A percentile compares a stretch with the other conserved stretches of the same genome.
phyloP scores from a whole-genome alignment of 441 rosid species.

The Populus tomentosa region DNA sequence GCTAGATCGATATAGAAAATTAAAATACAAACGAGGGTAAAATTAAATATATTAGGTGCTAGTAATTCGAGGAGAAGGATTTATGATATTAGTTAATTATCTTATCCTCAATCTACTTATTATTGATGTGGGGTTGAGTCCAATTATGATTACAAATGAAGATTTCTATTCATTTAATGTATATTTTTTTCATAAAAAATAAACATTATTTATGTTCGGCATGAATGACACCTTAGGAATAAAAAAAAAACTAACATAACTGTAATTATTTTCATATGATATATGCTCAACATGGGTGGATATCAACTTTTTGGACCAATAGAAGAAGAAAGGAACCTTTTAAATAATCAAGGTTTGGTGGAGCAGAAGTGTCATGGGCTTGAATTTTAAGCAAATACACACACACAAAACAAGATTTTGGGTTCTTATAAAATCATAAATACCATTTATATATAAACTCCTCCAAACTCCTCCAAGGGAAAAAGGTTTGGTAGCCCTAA shows the following conservation, averaged over 20 bases:
- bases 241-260: conserved; percentile 4
- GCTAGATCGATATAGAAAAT: no score
- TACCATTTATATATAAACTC: conserved; percentile 11
- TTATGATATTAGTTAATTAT: conserved; percentile 2
- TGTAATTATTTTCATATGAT: conserved; percentile 15
- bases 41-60: not conserved
- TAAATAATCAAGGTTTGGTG: conserved; percentile 32
- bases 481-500: conserved; percentile 35
- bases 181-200: not conserved
- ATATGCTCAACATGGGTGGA: conserved; percentile 9
- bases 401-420: not conserved
- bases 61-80: not conserved
- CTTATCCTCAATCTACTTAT: not conserved
- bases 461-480: conserved; percentile 6
- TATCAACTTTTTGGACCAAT: conserved; percentile 35
- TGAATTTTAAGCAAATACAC: conserved; percentile 19
- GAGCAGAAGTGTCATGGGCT: conserved; percentile 24
- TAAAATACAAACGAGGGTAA: no score
- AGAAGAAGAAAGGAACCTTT: conserved; percentile 9
- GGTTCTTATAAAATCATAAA: conserved; percentile 9
- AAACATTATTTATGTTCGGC: not conserved
- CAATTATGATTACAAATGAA: not conserved
- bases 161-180: not conserved
- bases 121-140: not conserved
- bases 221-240: conserved; percentile 22